Base-by-base conservation (phyloP, 805 yeast genomes). In the Clavispora asparagi region DNA sequence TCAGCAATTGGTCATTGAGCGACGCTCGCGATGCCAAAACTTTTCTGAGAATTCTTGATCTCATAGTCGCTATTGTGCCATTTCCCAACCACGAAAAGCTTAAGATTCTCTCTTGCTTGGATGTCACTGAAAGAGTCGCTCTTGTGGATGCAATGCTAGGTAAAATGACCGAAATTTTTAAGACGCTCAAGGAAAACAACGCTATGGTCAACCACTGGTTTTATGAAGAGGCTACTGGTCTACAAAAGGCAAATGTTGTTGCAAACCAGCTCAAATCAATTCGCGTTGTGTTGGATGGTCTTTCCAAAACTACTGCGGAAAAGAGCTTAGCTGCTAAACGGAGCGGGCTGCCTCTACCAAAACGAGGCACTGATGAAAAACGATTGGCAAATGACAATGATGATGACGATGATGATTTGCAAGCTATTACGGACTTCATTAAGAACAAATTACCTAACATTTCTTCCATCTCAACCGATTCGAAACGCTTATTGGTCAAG, bases 221-320 rank as follows among this genome's bases (percentile, higher is more conserved):
- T 51, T 68, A 71, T 52, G 63, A 69, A n/a, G 74, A 73, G 41
- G 79, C 83, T 2, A 61, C 80, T 1, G 73, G 74, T 45, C 55
- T 69, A 27, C 83, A 79, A 53, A 78, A 74, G 50, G 78, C 83
- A 2, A 74, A 64, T 48, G 71, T 80, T 27, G 79, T 79, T 35
- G 79, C 83, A 8, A 76, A 69, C 51, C 85, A 80, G 51, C 60
- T 80, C 50, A 76, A 75, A 51, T 71, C 82, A 2, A 71, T 80
- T 40, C 68, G 81, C 44, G 53, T 68, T 31, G 71, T 77, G 14
- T 64, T 79, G 47, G 82, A 78, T 46, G 70, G 74, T 10, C 63
- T 79, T 55, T 29, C 35, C 8, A 19, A 25, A 2, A 39, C 46
- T n/a, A 40, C 17, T 38, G 42, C 7, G 9, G 42, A 45, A 30